A percentile compares a stretch with the other conserved stretches of the same genome.
Conservation (phyloP, 2,329 filamentous ascomycete genomes). For the Cladosporium sp. region DNA sequence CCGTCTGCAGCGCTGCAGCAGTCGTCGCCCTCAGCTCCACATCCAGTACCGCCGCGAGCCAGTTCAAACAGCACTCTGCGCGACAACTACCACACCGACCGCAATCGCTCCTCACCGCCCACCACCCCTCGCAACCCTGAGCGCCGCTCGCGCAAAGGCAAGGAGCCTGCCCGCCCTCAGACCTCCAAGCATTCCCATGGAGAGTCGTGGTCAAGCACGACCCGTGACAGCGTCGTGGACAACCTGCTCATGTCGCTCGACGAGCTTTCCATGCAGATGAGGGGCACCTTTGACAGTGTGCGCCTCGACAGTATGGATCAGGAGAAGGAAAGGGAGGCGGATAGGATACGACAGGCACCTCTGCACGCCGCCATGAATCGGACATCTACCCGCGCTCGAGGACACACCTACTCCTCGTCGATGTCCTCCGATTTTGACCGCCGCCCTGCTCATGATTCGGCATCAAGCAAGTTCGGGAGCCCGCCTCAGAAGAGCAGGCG, state of each 20-base stretch:
- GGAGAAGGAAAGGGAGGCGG: conserved; percentile 17
- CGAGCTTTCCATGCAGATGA: conserved; percentile 54
- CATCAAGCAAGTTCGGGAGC: conserved; percentile 22
- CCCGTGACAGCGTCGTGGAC: conserved; percentile 85
- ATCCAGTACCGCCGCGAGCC: not conserved
- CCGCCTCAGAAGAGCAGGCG: conserved; percentile 48
- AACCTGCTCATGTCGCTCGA: conserved; percentile 94
- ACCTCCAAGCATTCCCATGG: conserved; percentile 64
- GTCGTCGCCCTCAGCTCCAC: not conserved
- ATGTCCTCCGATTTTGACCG: conserved; percentile 53
- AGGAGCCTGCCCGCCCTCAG: conserved; percentile 2
- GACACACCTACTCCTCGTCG: conserved; percentile 58
- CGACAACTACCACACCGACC: conserved; percentile 10
- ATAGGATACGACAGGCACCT: conserved; percentile 22
- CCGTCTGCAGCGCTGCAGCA: conserved; percentile 10
- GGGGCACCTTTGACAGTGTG: conserved; percentile 9
- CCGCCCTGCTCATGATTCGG: conserved; percentile 29
- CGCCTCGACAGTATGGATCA: conserved; percentile 13
- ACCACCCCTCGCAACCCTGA: not conserved
- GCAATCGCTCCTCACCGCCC: not conserved
- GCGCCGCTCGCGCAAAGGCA: conserved; percentile 9
- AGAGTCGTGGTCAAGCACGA: conserved; percentile 72
- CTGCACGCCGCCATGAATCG: conserved; percentile 21
- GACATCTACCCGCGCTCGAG: conserved; percentile 43
- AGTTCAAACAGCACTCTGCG: conserved; percentile 4